Evolutionary conservation across 2,329 filamentous ascomycete species (phyloP).

Genomic region (Fonsecaea monophora): DNA sequence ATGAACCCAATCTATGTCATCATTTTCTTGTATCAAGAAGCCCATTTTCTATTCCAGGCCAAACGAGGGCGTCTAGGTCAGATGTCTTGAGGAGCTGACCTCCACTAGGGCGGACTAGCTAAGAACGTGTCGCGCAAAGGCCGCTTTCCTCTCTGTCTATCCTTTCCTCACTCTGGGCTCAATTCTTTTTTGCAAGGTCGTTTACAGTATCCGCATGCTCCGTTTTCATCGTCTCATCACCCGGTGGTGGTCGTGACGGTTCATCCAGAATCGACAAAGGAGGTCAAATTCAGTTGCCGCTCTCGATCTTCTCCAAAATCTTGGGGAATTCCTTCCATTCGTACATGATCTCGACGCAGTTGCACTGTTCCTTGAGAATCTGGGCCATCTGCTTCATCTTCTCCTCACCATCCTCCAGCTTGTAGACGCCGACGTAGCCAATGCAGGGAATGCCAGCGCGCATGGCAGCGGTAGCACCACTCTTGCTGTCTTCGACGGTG

Average conservation of each 20-base stretch:
- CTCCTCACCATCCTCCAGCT: conserved; percentile 66
- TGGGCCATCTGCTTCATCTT: conserved; percentile 77
- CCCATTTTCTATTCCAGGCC: conserved; percentile 22
- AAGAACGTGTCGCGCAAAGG: not conserved
- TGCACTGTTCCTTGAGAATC: conserved; percentile 64
- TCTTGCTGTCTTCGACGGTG: conserved; percentile 89
- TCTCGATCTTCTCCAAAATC: conserved; percentile 54
- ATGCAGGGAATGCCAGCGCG: conserved; percentile 81
- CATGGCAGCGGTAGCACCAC: conserved; percentile 78
- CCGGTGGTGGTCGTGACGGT: not conserved
- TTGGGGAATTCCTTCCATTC: conserved; percentile 57
- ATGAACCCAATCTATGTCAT: not conserved
- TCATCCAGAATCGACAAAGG: not conserved
- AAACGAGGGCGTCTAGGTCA: not conserved
- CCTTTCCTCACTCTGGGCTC: conserved; percentile 1
- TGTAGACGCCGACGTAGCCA: conserved; percentile 84
- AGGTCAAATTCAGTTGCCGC: not conserved
- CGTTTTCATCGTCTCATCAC: conserved; percentile 6
- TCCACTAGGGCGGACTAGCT: not conserved
- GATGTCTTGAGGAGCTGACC: not conserved
- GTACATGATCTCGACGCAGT: conserved; percentile 58
- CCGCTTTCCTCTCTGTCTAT: not conserved
- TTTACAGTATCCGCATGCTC: not conserved
- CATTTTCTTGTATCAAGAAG: not conserved
- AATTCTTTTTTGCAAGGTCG: conserved; percentile 3